These are phyloP conservation scores for Cicer yamashitae DNA, from an alignment of 306 rosid species.

Conservation along the genomic window DNA sequence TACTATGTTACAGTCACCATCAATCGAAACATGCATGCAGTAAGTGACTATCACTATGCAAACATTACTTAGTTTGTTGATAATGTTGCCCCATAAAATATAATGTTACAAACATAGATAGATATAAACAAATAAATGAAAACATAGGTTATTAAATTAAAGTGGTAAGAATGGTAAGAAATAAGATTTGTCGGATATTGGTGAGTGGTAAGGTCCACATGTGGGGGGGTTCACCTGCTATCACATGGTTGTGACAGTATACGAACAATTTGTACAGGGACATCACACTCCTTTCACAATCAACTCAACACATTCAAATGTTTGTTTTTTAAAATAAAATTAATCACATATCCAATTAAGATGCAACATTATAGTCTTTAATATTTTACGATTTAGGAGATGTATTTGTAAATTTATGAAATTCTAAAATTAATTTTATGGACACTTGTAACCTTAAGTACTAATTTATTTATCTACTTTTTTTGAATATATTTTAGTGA, in stretches of 20 bases:
- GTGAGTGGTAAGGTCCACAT: conserved; percentile 42
- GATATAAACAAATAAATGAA: neutral
- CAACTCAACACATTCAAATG: neutral
- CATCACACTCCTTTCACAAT: conserved; percentile 50
- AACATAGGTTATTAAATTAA: neutral
- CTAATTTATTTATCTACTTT: too few relatives aligned
- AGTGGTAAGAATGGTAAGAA: conserved; percentile 7
- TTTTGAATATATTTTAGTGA: too few relatives aligned
- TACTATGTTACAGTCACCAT: too few relatives aligned
- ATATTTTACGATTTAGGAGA: too few relatives aligned
- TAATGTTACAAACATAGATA: neutral
- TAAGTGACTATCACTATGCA: neutral
- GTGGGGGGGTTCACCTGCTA: conserved; percentile 50
- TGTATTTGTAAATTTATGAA: too few relatives aligned
- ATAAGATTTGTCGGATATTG: conserved; percentile 39
- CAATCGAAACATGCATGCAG: too few relatives aligned
- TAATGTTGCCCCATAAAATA: neutral
- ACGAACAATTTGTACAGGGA: conserved; percentile 41
- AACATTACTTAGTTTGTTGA: neutral
- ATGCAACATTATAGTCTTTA: too few relatives aligned
- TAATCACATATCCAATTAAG: too few relatives aligned
- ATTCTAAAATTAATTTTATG: too few relatives aligned
- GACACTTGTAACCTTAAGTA: too few relatives aligned
- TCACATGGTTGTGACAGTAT: conserved; percentile 56
- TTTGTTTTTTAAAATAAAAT: too few relatives aligned